A percentile compares a stretch with the other conserved stretches of the same genome.
Conservation (phyloP, 2,329 filamentous ascomycete species). For the Fusarium algeriense region DNA sequence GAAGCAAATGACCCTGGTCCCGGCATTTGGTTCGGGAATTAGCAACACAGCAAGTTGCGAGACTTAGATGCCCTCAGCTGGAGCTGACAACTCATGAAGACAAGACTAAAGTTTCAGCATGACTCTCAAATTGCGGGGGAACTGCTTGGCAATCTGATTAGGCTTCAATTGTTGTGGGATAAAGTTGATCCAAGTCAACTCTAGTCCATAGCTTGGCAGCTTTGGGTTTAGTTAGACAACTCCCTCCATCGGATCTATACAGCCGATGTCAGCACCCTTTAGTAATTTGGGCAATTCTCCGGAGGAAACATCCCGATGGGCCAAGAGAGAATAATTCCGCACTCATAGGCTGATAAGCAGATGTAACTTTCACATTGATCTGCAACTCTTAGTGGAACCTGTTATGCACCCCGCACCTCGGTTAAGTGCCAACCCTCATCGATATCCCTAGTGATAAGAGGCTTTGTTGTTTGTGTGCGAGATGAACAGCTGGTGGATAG, state of each 20-base stretch:
- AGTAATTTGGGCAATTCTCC: background rate
- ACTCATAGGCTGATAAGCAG: background rate
- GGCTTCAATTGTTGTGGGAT: background rate
- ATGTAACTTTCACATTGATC: background rate
- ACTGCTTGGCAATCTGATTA: background rate
- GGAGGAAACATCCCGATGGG: background rate
- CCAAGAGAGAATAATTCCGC: background rate
- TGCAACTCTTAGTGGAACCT: slow-evolving; percentile 1
- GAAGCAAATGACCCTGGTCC: background rate
- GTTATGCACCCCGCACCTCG: slow-evolving; percentile 23
- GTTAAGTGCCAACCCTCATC: background rate
- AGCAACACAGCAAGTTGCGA: background rate
- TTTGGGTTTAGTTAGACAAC: background rate
- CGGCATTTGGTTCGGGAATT: slow-evolving; percentile 20
- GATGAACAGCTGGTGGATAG: background rate
- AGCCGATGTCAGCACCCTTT: background rate
- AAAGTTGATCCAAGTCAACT: background rate
- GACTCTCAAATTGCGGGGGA: background rate
- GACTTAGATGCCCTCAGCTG: background rate
- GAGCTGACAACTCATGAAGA: background rate
- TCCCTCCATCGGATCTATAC: background rate
- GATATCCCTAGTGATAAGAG: background rate
- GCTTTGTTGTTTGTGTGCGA: background rate
- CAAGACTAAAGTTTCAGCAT: background rate
- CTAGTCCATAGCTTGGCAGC: background rate